Evolutionary conservation across 768 basidiomycete genomes (phyloP).

Genomic region (Pleurotus platypus): DNA sequence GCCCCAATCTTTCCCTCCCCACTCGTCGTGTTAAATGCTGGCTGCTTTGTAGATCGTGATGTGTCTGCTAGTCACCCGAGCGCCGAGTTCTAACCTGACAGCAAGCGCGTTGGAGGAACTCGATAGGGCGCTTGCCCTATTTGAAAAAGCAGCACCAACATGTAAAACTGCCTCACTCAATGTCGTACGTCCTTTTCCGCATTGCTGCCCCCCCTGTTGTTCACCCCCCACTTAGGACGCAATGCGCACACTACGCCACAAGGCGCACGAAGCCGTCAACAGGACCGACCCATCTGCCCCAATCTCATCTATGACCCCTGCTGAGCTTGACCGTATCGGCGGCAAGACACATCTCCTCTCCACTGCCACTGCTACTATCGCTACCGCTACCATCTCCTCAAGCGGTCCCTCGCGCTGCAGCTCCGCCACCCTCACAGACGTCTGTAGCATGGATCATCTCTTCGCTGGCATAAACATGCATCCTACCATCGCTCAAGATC

Average conservation of each 20-base stretch:
- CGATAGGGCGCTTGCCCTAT: conserved; percentile 38
- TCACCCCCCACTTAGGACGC: conserved; percentile 26
- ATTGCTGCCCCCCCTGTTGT: not conserved
- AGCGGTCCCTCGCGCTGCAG: not conserved
- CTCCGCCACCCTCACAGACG: conserved; percentile 3
- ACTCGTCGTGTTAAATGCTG: not conserved
- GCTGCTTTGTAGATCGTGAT: conserved; percentile 45
- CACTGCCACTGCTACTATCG: conserved; percentile 8
- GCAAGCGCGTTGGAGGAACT: conserved; percentile 45
- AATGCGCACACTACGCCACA: conserved; percentile 36
- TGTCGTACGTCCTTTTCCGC: conserved; percentile 28
- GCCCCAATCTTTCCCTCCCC: not conserved
- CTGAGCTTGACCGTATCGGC: conserved; percentile 52
- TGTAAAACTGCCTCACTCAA: conserved; percentile 44
- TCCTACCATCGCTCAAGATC: conserved; percentile 51
- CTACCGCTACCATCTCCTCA: not conserved
- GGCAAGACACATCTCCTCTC: conserved; percentile 49
- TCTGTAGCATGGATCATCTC: not conserved
- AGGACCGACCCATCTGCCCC: conserved; percentile 18
- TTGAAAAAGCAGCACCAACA: conserved; percentile 41
- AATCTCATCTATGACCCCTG: conserved; percentile 24
- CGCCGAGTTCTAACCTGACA: conserved; percentile 46
- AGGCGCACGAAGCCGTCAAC: conserved; percentile 39
- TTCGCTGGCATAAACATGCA: conserved; percentile 30
- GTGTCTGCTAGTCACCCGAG: conserved; percentile 50